Evolutionary conservation across 2,329 filamentous ascomycete species (phyloP), one percentile per base, ranked within the genome.

Genomic region (Ceratocystis albifundus): DNA sequence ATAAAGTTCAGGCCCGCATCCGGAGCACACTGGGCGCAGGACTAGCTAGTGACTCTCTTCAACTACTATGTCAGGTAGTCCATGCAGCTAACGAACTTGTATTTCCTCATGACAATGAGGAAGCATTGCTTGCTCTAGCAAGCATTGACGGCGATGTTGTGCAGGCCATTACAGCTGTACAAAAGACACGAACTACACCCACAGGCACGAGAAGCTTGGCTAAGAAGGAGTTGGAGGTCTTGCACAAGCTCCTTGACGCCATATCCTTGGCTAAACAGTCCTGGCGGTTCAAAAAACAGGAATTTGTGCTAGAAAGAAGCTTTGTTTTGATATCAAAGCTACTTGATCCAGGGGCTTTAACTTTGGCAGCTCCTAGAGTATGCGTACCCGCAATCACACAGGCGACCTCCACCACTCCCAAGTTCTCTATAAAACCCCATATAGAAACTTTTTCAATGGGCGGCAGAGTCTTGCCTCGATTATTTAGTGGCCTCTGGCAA

Each of bases 131-230:
- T 4, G 57, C 53, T 1, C 15, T 71, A 36, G 69, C 68, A n/a
- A 68, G 69, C 25, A 64, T 71, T 8, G 70, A 71, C 20, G 75
- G 73, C 1, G 74, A 75, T 53, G 71, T 76, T 46, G 72, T 76
- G 15, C 75, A 76, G 69, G 70, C 73, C 6, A 69, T 74, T 36
- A 76, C 75, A 3, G 75, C 74, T 1, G 70, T 76, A 4, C 73
- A 76, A 66, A 76, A 76, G 66, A 69, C 66, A 5, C 65, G 74
- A 46, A 67, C 71, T 15, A 65, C 68, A 1, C 61, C 69, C 10
- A 69, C 70, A 0, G 72, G 73, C 25, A 57, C 65, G 2, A 63
- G 71, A 22, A 50, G 69, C 1, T 46, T 71, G 8, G 67, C 69
- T n/a, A 62, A 69, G 0, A 68, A 70, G 8, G 70, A 70, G 65